Conservation (phyloP, 306 rosid genomes). For the Sicyos edulis region DNA sequence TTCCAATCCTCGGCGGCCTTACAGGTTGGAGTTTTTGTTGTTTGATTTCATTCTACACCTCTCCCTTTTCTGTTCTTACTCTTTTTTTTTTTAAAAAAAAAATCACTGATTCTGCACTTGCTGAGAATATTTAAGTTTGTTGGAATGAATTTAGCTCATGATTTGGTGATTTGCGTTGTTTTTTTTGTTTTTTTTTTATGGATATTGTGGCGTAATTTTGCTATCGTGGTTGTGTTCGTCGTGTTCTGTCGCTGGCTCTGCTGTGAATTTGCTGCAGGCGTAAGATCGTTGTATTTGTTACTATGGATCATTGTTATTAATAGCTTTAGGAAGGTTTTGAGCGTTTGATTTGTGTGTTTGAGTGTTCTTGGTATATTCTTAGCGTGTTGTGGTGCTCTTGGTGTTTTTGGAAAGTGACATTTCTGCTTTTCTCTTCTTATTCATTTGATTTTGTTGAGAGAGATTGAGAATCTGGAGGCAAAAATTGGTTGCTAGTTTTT, state of each 20-base stretch:
- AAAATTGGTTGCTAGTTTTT: background rate
- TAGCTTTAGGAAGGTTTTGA: background rate
- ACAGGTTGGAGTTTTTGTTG: conserved; percentile 28
- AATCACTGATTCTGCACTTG: conserved; percentile 4
- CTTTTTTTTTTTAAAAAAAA: background rate
- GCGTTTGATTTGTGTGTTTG: background rate
- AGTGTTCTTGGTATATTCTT: background rate
- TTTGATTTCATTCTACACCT: conserved; percentile 9
- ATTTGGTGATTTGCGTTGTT: background rate
- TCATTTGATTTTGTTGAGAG: background rate
- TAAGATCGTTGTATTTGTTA: background rate
- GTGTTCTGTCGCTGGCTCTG: background rate
- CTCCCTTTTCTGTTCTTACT: background rate
- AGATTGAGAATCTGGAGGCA: background rate
- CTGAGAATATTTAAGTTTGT: conserved; percentile 7
- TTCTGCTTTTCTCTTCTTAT: background rate
- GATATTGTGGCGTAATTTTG: conserved; percentile 1
- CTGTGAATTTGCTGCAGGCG: background rate
- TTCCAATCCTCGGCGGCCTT: conserved; percentile 24
- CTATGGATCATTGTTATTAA: background rate
- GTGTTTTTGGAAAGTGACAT: background rate
- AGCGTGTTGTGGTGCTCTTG: background rate
- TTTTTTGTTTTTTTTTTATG: background rate
- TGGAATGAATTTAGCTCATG: background rate
- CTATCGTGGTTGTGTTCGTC: background rate